Conservation (phyloP, 2,329 filamentous ascomycete species). For the Karstenula rhodostoma region DNA sequence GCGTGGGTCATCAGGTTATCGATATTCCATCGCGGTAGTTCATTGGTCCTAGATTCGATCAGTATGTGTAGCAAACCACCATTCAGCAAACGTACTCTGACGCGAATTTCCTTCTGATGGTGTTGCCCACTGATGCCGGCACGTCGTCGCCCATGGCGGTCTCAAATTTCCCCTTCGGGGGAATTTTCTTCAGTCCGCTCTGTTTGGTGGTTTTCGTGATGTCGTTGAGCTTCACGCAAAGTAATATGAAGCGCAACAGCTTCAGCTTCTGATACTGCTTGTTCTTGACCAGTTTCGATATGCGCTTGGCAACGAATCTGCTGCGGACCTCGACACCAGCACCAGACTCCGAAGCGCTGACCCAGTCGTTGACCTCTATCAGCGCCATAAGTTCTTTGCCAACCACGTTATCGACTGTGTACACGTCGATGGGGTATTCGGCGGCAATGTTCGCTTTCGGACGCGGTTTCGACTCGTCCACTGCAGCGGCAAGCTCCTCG, state of each 20-base stretch:
- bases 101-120: constrained; percentile 69
- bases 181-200: constrained; percentile 60
- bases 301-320: constrained; percentile 70
- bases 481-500: constrained; percentile 69
- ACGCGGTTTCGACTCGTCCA: constrained; percentile 75
- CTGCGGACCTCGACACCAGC: constrained; percentile 66
- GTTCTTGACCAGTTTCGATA: constrained; percentile 65
- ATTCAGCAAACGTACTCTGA: constrained; percentile 32
- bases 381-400: constrained; percentile 71
- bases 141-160: constrained; percentile 62
- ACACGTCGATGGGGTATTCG: constrained; percentile 74
- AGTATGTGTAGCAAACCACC: constrained; percentile 15
- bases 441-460: constrained; percentile 74
- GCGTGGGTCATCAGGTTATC: constrained; percentile 78
- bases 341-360: constrained; percentile 68
- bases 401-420: constrained; percentile 71
- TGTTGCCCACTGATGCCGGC: constrained; percentile 34
- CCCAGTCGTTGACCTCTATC: constrained; percentile 77
- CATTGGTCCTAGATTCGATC: constrained; percentile 40
- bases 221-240: constrained; percentile 58
- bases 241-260: constrained; percentile 57
- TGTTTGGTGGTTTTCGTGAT: constrained; percentile 45
- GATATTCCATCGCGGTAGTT: constrained; percentile 74
- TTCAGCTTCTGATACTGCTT: constrained; percentile 59
- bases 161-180: constrained; percentile 70